phyloP scores from a whole-genome alignment of 768 basidiomycete species.

The Hygrophoropsis aurantiaca region DNA sequence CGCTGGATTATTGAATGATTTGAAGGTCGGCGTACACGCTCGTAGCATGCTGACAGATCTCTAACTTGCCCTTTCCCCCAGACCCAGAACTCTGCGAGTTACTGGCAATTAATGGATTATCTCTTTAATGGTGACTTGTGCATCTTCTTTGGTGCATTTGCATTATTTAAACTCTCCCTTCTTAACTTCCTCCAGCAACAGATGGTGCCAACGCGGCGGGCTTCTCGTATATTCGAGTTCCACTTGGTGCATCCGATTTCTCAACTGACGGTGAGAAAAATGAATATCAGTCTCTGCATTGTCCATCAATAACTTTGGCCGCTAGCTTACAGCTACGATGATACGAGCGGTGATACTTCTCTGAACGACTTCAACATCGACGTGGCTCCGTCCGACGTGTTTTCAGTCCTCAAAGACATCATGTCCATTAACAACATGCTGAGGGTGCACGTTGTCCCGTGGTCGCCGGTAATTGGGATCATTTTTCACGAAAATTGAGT shows the following conservation, averaged over 20 bases:
- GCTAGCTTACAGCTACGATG: slow-evolving; percentile 65
- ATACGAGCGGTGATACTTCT: slow-evolving; percentile 58
- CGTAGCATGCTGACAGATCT: not conserved
- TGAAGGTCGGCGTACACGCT: slow-evolving; percentile 50
- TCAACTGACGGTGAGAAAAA: slow-evolving; percentile 48
- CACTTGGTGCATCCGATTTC: slow-evolving; percentile 76
- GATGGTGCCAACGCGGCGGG: slow-evolving; percentile 66
- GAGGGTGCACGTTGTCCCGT: slow-evolving; percentile 62
- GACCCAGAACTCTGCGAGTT: slow-evolving; percentile 52
- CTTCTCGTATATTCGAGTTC: slow-evolving; percentile 65
- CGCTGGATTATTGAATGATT: slow-evolving; percentile 54
- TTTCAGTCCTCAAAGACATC: slow-evolving; percentile 65
- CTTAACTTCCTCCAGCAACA: slow-evolving; percentile 36
- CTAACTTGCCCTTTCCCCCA: slow-evolving; percentile 19
- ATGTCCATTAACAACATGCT: slow-evolving; percentile 51
- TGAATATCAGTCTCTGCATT: not conserved
- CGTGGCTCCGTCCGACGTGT: slow-evolving; percentile 59
- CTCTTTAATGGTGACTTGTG: slow-evolving; percentile 55
- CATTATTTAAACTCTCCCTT: not conserved
- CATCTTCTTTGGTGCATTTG: not conserved
- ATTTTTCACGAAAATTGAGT: not conserved
- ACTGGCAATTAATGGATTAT: slow-evolving; percentile 56
- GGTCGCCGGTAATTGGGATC: slow-evolving; percentile 62
- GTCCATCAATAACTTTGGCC: not conserved
- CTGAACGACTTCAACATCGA: slow-evolving; percentile 58